Evolutionary conservation across 179 eudicot species (phyloP), one percentile per base, ranked within the genome.

Genomic region (Drosera spatulata): DNA sequence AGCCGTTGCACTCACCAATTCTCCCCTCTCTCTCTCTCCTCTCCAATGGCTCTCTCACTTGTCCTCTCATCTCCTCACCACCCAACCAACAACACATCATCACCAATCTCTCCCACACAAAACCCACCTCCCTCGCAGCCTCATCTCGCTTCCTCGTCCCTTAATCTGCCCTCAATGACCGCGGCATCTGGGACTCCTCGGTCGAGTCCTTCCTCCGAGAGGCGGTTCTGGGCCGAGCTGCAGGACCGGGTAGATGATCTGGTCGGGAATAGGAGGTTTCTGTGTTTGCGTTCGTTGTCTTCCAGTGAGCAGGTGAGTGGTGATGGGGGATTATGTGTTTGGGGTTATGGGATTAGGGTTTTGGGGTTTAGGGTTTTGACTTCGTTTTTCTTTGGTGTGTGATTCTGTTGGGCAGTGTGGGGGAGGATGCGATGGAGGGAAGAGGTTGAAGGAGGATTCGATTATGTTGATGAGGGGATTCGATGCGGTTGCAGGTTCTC

Each of bases 401-500:
- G 38, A 39, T 7, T 22, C 66, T 50, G 3, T 39, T 42, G 58
- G 37, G 43, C 52, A 87, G 93, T 51, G 41, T 59, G 65, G 42
- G 61, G 85, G 69, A 55, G 79, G 67, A 13, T 46, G 71, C 15
- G 9, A 55, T 55, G 65, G 66, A 3, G 65, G 65, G 41, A 85
- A 71, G 73, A 56, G 70, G 48, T 53, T 80, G 83, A 85, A 80
- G 72, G 91, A 83, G 61, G 97, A 91, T 51, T 71, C 97, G 2
- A 15, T 77, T 84, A 85, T 91, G 59, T 70, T 91, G 80, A 74
- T 88, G 4, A 75, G 79, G 66, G 95, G 98, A 10, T 91, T 91
- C 41, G 96, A 88, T 68, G 88, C 96, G 6, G 75, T 88, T 59
- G 73, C 91, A 5, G 44, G 44, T 52, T 69, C 91, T 53, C 75